Evolutionary conservation across 345 rosid species (phyloP), one percentile per base, ranked within the genome.

Genomic region (Combretum micranthum): DNA sequence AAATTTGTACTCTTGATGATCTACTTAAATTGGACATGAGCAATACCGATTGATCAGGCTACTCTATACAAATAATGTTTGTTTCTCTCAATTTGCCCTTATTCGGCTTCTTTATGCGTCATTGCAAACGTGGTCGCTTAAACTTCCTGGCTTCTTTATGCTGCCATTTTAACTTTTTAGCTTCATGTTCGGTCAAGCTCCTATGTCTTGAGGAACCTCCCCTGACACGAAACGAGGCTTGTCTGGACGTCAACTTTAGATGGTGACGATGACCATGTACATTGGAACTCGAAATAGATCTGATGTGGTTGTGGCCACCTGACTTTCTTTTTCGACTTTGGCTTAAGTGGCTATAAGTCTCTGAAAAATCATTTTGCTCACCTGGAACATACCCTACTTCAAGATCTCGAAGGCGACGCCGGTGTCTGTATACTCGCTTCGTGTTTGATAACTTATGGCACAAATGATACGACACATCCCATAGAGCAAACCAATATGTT

Each of bases 391-490:
- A 47, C 15, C 65, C 74, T 6, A 21, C 69, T 59, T 83, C 90
- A 14, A 69, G 47, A 62, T 83, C 87, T 20, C 56, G 75, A 44
- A 64, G 52, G n/a, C 67, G 65, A 3, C 47, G 67, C 5, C 73
- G 72, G 52, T 61, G 53, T 3, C 59, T 52, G 42, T 64, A 48
- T 51, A 69, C 76, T 2, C 81, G 75, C 46, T 74, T 74, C 0
- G 80, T 70, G 69, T 68, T 81, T 18, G 39, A 53, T 47, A 86
- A 53, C 71, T 60, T 77, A 60, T 64, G 76, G 72, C 90, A 86
- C 52, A 79, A 57, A 59, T 74, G 77, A 66, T 82, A 69, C 12
- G 73, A 49, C 25, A 75, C 64, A 26, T 77, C 82, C 50, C 72
- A 63, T 11, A 84, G 25, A 2, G 83, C 77, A 13, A 19, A 65